A percentile compares a stretch with the other conserved stretches of the same genome.
Evolutionary conservation across 192 early-diverging fungal genomes (phyloP).

Genomic region (Oehlia diaphana): DNA sequence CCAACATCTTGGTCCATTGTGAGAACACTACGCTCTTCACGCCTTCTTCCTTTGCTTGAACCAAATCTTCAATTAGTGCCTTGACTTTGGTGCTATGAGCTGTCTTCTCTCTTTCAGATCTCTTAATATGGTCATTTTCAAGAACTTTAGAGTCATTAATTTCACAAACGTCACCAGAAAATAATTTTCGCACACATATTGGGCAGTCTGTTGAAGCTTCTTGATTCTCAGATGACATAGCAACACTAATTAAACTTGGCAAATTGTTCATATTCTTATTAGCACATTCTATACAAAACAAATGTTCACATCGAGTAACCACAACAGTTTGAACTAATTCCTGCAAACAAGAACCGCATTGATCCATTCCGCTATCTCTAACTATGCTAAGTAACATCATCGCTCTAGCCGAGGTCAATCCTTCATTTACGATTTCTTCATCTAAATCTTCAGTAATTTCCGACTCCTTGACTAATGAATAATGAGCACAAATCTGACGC

Average conservation of each 20-base stretch:
- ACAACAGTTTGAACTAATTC: conserved; percentile 31
- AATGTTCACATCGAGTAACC: conserved; percentile 41
- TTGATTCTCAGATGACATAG: conserved; percentile 33
- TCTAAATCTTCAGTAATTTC: conserved; percentile 30
- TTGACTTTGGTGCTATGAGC: conserved; percentile 52
- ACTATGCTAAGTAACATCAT: conserved; percentile 32
- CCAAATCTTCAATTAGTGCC: conserved; percentile 47
- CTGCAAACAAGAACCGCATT: conserved; percentile 38
- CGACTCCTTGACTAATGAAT: conserved; percentile 37
- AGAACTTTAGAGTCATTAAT: conserved; percentile 43
- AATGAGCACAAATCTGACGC: conserved; percentile 43
- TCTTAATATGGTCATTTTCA: conserved; percentile 36
- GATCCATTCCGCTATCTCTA: conserved; percentile 40
- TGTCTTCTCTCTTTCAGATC: conserved; percentile 26
- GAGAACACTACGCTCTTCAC: conserved; percentile 91
- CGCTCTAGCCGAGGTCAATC: conserved; percentile 36
- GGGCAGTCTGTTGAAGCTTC: conserved; percentile 42
- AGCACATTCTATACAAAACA: conserved; percentile 42
- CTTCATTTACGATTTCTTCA: conserved; percentile 32
- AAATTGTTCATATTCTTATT: conserved; percentile 35
- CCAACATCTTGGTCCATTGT: conserved; percentile 89
- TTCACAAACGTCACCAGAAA: conserved; percentile 44
- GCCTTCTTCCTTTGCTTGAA: conserved; percentile 24
- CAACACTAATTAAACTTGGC: conserved; percentile 28
- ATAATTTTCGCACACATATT: conserved; percentile 38